Percentiles rank a stretch among this genome's conserved stretches.
Conservation (phyloP, 768 basidiomycete genomes). For the Leccinum sublutescens region DNA sequence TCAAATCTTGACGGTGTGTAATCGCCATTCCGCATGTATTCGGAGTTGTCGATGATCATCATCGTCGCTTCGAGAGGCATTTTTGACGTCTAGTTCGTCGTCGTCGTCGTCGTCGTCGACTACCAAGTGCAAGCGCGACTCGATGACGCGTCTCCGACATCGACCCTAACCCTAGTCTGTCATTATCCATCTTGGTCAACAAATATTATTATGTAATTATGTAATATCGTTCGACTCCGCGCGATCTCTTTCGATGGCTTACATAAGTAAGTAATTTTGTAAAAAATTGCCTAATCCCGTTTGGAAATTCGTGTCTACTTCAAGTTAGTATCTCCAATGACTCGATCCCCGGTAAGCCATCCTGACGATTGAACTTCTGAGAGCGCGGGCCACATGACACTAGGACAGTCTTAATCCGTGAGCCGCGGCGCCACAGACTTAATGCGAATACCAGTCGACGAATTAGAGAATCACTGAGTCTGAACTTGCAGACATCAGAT, state of each 20-base stretch:
- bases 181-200: background rate
- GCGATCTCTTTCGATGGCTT: too few relatives aligned
- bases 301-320: too few relatives aligned
- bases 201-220: background rate
- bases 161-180: slow-evolving; percentile 24
- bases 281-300: too few relatives aligned
- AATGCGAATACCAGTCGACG: background rate
- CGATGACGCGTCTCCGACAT: slow-evolving; percentile 28
- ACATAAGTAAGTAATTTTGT: too few relatives aligned
- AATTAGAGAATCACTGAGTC: background rate
- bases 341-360: too few relatives aligned
- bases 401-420: background rate
- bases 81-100: slow-evolving; percentile 30
- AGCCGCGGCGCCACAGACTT: background rate
- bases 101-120: background rate
- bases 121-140: slow-evolving; percentile 3
- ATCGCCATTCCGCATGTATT: slow-evolving; percentile 96
- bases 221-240: too few relatives aligned
- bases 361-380: too few relatives aligned
- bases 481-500: background rate
- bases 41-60: slow-evolving; percentile 96
- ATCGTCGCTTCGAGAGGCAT: slow-evolving; percentile 99
- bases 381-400: too few relatives aligned
- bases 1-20: slow-evolving; percentile 84
- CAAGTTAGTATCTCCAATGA: too few relatives aligned